Evolutionary conservation across 371 early-diverging fungal genomes (phyloP).

Genomic region (Furculomyces boomerangus): DNA sequence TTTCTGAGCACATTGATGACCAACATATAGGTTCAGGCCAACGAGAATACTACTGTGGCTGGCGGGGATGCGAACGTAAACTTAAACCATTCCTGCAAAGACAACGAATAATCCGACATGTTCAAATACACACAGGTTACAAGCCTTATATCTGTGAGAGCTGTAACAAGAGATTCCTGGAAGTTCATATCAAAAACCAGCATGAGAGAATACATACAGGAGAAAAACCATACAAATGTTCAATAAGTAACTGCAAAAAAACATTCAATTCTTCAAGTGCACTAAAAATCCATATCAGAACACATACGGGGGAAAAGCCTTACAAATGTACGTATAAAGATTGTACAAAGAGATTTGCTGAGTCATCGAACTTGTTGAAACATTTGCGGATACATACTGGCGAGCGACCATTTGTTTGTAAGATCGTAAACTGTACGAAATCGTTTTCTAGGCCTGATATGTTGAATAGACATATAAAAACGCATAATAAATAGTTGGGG

Average conservation of each 20-base stretch:
- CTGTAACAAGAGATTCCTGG: constrained; percentile 68
- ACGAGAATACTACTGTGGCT: constrained; percentile 59
- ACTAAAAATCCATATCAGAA: constrained; percentile 54
- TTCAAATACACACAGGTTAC: constrained; percentile 70
- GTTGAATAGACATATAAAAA: not conserved
- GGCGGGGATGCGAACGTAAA: constrained; percentile 60
- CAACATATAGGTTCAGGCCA: constrained; percentile 27
- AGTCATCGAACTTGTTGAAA: constrained; percentile 55
- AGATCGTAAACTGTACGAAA: constrained; percentile 49
- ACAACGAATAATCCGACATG: constrained; percentile 71
- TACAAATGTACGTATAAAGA: constrained; percentile 45
- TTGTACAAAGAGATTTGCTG: constrained; percentile 59
- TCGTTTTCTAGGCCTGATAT: constrained; percentile 38
- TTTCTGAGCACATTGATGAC: constrained; percentile 16
- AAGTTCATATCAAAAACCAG: constrained; percentile 59
- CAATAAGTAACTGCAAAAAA: constrained; percentile 45
- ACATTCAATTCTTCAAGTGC: constrained; percentile 60
- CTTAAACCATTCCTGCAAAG: constrained; percentile 69
- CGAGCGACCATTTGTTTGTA: constrained; percentile 54
- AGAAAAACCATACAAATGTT: constrained; percentile 50
- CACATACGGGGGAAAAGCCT: constrained; percentile 62
- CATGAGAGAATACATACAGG: constrained; percentile 63
- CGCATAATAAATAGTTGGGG: too few relatives aligned
- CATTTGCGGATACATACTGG: constrained; percentile 80
- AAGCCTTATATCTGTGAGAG: constrained; percentile 64